These are phyloP conservation scores for Coleophoma cylindrospora DNA, from an alignment of 2,329 filamentous ascomycete species.

Conservation along the genomic window DNA sequence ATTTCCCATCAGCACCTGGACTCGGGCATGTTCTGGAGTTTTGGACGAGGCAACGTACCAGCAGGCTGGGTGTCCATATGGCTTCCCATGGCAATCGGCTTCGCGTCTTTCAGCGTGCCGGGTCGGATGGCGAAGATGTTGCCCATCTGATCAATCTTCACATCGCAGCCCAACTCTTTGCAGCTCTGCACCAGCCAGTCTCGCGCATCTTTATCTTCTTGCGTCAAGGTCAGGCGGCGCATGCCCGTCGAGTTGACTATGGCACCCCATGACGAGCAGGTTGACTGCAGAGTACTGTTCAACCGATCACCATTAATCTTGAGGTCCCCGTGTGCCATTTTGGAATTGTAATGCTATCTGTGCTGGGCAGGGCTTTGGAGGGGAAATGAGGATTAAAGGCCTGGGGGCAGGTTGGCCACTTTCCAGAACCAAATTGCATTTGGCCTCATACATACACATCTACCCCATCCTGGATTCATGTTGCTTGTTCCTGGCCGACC, in stretches of 20 bases:
- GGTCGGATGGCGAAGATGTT: conserved; percentile 72
- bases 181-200: conserved; percentile 69
- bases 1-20: background rate
- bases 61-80: conserved; percentile 61
- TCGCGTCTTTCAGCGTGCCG: conserved; percentile 47
- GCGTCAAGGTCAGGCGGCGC: conserved; percentile 65
- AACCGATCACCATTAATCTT: conserved; percentile 19
- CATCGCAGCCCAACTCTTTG: conserved; percentile 56
- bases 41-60: conserved; percentile 28
- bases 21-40: background rate
- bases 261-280: conserved; percentile 18
- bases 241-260: conserved; percentile 47
- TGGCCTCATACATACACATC: too few species aligned
- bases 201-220: conserved; percentile 65
- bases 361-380: too few species aligned
- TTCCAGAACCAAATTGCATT: too few species aligned
- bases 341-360: background rate
- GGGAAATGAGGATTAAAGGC: too few species aligned
- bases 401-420: too few species aligned
- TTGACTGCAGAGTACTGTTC: conserved; percentile 16
- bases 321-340: conserved; percentile 9
- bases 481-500: too few species aligned
- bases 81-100: conserved; percentile 64
- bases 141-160: conserved; percentile 64
- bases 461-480: too few species aligned